phyloP scores from a whole-genome alignment of 768 basidiomycete genomes.

The Phanerochaete carnosa region DNA sequence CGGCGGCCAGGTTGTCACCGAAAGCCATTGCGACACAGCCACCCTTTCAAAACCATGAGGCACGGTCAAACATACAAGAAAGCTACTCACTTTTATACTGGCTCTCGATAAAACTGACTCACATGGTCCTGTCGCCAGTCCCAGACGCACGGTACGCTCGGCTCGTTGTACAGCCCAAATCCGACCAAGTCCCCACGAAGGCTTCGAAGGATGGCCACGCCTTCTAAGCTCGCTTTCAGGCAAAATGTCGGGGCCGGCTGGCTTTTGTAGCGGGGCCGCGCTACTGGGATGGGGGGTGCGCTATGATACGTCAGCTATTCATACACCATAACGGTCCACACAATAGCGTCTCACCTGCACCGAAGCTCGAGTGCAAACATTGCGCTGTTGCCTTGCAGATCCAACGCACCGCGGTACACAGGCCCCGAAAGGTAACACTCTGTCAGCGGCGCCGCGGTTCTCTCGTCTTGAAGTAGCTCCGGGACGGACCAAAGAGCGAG shows the following conservation, averaged over 20 bases:
- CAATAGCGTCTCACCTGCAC: not conserved
- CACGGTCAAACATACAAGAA: not conserved
- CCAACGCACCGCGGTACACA: not conserved
- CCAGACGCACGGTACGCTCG: not conserved
- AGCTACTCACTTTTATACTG: not conserved
- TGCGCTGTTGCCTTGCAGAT: not conserved
- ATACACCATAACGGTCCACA: not conserved
- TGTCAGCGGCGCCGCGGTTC: too few species aligned
- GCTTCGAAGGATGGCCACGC: not conserved
- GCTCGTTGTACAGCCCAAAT: not conserved
- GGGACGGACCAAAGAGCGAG: too few species aligned
- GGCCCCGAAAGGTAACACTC: too few species aligned
- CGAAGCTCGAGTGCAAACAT: not conserved
- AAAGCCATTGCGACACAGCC: not conserved
- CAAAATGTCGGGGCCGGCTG: not conserved
- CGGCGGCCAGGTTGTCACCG: not conserved
- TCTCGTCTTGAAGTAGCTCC: too few species aligned
- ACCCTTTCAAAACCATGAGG: not conserved
- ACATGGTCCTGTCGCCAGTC: not conserved
- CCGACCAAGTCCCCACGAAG: not conserved
- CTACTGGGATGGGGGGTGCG: not conserved
- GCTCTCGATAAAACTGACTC: not conserved
- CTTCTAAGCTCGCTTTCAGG: not conserved
- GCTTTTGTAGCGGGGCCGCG: not conserved
- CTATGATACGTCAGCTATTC: not conserved